Base-by-base conservation (phyloP, 2,329 filamentous ascomycete genomes). In the Colletotrichum cereale region DNA sequence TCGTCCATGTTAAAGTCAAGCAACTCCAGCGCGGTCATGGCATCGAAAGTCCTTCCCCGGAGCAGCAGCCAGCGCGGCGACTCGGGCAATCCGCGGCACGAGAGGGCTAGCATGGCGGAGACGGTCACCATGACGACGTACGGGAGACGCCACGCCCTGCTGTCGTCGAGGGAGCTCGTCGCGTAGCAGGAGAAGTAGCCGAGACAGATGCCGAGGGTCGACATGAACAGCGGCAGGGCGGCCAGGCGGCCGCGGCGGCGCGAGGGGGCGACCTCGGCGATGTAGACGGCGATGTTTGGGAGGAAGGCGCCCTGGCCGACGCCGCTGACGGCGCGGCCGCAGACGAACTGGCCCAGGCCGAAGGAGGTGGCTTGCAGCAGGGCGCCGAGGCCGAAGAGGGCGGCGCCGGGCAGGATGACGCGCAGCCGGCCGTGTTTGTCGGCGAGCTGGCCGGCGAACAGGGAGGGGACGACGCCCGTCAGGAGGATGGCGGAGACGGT, bases 141-240 rank as follows among this genome's bases (percentile, higher is more conserved):
- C 0, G 89, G 89, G 0, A 87, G 77, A 2, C 88, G 82, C 89
- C 89, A 91, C 2, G 88, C 84, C 24, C 87, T 76, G 2, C 84
- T 85, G 2, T 83, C 85, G 1, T 78, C 47, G 10, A 89, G 14
- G 4, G 44, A 42, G 62, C 81, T 1, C 79, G 84, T 86, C 10
- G 86, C 88, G 73, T 91, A 91, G 77, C 88, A 90, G 12, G 83
- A 85, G 74, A 92, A 91, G 73, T 89, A 91, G 0, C 89, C 90
- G 0, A 82, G 57, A 12, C 85, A 85, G 2, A 91, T 77, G 0
- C 87, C 89, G 1, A 85, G 60, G 0, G 84, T 85, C 3, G 83
- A 83, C 55, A 88, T 76, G 60, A 90, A 80, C 73, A 91, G 88
- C 0, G 88, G 86, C 5, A 86, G 77, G 0, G 86, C 85, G 0